Conservation (phyloP, 768 basidiomycete genomes). For the Tephrocybe sp. region DNA sequence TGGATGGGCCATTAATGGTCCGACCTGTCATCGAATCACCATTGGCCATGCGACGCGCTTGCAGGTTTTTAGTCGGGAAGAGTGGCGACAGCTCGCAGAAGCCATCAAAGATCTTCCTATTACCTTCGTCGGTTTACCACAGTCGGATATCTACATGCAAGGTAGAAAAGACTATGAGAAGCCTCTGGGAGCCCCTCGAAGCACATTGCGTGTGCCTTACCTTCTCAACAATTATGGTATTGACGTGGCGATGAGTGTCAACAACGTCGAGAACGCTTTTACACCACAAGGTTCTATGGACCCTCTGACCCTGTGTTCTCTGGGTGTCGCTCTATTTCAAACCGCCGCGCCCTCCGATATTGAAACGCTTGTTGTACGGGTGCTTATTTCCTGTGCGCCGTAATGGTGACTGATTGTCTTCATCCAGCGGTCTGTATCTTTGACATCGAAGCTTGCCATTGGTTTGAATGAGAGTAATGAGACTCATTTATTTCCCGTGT, state of each 20-base stretch:
- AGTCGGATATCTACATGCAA: constrained; percentile 71
- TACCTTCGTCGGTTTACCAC: constrained; percentile 54
- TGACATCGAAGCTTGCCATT: constrained; percentile 50
- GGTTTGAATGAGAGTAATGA: constrained; percentile 25
- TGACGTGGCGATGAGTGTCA: constrained; percentile 54
- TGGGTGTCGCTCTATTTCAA: constrained; percentile 60
- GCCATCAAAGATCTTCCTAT: constrained; percentile 45
- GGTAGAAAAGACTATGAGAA: constrained; percentile 36
- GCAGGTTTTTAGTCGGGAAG: constrained; percentile 41
- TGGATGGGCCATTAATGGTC: constrained; percentile 16
- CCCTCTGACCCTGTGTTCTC: constrained; percentile 55
- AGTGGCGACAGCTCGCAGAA: constrained; percentile 43
- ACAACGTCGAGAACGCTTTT: constrained; percentile 67
- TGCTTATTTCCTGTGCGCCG: background rate
- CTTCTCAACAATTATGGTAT: constrained; percentile 42
- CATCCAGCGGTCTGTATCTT: constrained; percentile 47
- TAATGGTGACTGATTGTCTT: constrained; percentile 8
- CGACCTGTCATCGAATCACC: constrained; percentile 39
- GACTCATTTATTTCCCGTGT: constrained; percentile 30
- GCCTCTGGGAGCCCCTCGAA: constrained; percentile 43
- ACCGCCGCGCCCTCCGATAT: constrained; percentile 47
- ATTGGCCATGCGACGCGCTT: constrained; percentile 63
- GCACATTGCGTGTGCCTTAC: constrained; percentile 53
- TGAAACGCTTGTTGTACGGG: constrained; percentile 41
- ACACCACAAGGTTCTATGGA: constrained; percentile 66